phyloP scores from a whole-genome alignment of 768 basidiomycete genomes.

The Phanerochaete carnosa region DNA sequence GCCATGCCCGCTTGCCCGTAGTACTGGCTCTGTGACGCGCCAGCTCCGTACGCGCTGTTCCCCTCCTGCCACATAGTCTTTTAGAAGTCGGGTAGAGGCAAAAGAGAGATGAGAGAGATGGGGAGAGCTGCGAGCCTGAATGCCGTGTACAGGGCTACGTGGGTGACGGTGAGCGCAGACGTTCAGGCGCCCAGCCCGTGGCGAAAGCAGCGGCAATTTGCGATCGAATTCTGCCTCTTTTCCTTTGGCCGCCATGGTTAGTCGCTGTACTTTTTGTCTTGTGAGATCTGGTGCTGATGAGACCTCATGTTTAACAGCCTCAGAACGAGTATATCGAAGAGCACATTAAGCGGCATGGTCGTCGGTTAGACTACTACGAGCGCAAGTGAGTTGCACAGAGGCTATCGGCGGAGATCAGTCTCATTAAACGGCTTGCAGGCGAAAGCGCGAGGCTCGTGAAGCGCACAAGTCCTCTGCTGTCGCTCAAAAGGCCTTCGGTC shows the following conservation, averaged over 20 bases:
- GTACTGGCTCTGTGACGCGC: constrained; percentile 59
- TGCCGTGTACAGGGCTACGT: constrained; percentile 7
- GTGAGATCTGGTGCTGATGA: not conserved
- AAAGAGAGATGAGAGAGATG: not conserved
- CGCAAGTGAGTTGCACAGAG: constrained; percentile 65
- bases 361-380: constrained; percentile 94
- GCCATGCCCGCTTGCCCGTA: constrained; percentile 43
- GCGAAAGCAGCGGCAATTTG: constrained; percentile 5
- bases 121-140: not conserved
- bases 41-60: constrained; percentile 51
- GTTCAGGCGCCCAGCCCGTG: constrained; percentile 1
- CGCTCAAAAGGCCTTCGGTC: constrained; percentile 92
- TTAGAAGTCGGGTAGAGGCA: constrained; percentile 3
- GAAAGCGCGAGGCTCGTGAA: constrained; percentile 79
- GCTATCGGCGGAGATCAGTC: constrained; percentile 1
- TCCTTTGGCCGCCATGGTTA: constrained; percentile 25
- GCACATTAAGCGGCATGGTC: constrained; percentile 95
- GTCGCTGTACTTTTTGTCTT: constrained; percentile 4
- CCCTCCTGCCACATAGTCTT: constrained; percentile 73
- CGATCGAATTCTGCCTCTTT: constrained; percentile 9
- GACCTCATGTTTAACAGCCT: not conserved
- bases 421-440: constrained; percentile 40
- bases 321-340: constrained; percentile 99
- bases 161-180: constrained; percentile 12
- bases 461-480: constrained; percentile 73